phyloP scores from a whole-genome alignment of 2,329 filamentous ascomycete species.

The Chaetomium sp. region DNA sequence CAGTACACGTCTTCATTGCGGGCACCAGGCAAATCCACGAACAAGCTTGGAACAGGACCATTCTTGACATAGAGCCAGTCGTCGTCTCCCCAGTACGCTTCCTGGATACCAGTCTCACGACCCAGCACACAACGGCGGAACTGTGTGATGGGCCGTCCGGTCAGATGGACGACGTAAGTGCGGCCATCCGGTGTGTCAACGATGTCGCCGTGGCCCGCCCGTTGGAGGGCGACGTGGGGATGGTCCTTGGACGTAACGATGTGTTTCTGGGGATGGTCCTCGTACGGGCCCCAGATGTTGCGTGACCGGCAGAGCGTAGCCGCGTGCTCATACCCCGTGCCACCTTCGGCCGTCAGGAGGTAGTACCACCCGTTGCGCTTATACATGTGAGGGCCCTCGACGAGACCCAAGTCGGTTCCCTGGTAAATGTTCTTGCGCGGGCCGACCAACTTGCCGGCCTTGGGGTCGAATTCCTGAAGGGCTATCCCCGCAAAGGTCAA shows the following conservation, averaged over 20 bases:
- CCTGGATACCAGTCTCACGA: conserved; percentile 52
- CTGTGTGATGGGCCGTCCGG: conserved; percentile 45
- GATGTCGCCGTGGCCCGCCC: conserved; percentile 47
- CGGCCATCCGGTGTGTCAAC: conserved; percentile 48
- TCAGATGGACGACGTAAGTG: conserved; percentile 49
- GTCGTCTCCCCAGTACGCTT: conserved; percentile 51
- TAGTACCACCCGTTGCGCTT: conserved; percentile 55
- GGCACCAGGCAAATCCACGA: conserved; percentile 43
- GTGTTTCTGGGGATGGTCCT: conserved; percentile 51
- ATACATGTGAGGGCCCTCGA: conserved; percentile 55
- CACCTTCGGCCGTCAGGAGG: conserved; percentile 53
- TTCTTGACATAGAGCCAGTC: conserved; percentile 58
- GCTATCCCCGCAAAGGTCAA: conserved; percentile 49
- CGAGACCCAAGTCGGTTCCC: conserved; percentile 48
- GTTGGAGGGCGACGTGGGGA: conserved; percentile 44
- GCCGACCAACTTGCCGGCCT: conserved; percentile 44
- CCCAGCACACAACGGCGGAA: conserved; percentile 47
- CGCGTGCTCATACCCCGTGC: conserved; percentile 55
- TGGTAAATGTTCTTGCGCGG: conserved; percentile 49
- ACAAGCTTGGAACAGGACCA: conserved; percentile 48
- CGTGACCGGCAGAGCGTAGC: conserved; percentile 50
- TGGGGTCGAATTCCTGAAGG: conserved; percentile 51
- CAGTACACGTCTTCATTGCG: conserved; percentile 46
- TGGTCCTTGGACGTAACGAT: conserved; percentile 49
- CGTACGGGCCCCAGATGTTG: conserved; percentile 55